Conservation (phyloP, 139 green algal genomes). For the Chlorella sp. region DNA sequence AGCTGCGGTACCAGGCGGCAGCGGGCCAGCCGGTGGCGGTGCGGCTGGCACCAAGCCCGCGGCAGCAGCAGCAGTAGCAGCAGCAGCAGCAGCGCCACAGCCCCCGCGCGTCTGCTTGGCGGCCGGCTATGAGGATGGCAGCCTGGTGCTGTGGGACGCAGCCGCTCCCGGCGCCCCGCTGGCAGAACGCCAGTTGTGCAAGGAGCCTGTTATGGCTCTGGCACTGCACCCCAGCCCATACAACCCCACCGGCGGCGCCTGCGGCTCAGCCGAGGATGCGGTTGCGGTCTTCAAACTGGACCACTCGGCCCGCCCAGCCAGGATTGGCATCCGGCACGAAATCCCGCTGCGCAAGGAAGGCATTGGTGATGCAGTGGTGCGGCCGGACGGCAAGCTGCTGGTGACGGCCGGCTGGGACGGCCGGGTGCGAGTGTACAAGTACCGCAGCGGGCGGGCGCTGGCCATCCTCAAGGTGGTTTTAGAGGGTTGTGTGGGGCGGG, state of each 20-base stretch:
- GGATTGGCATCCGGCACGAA: background rate
- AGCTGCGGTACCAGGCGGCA: background rate
- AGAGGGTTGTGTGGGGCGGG: background rate
- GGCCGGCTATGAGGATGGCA: slow-evolving; percentile 62
- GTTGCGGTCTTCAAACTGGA: slow-evolving; percentile 40
- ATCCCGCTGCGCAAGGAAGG: slow-evolving; percentile 42
- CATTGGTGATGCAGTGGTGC: slow-evolving; percentile 48
- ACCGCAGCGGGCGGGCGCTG: slow-evolving; percentile 43
- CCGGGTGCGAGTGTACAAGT: slow-evolving; percentile 55
- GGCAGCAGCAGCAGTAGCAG: background rate
- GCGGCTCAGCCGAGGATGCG: slow-evolving; percentile 46
- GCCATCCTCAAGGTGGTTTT: slow-evolving; percentile 53
- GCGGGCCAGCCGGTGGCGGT: background rate
- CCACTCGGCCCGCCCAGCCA: background rate
- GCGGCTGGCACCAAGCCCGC: background rate
- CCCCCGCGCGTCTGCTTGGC: slow-evolving; percentile 25
- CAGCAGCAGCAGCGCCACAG: background rate
- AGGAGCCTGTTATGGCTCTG: slow-evolving; percentile 58
- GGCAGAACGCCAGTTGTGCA: slow-evolving; percentile 31
- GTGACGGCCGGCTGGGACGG: slow-evolving; percentile 69
- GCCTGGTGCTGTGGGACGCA: slow-evolving; percentile 54
- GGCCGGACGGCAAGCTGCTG: slow-evolving; percentile 57
- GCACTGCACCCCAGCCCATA: slow-evolving; percentile 15
- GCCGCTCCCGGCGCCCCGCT: background rate
- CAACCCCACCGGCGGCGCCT: slow-evolving; percentile 19